phyloP scores from a whole-genome alignment of 169 alveolate species.

The Plasmodium sp. region DNA sequence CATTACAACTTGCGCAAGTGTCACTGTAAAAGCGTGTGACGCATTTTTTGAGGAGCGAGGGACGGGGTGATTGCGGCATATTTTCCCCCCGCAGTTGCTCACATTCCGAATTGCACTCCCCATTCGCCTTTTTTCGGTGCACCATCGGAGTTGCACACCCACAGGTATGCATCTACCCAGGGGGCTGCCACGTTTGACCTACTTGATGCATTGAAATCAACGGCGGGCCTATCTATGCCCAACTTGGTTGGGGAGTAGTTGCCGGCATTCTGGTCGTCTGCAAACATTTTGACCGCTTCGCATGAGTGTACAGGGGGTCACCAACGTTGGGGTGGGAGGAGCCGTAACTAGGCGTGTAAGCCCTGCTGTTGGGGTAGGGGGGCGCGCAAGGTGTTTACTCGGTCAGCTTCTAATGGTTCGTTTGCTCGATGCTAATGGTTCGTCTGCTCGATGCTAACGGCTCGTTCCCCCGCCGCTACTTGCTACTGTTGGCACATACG shows the following conservation, averaged over 20 bases:
- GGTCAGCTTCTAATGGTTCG: too few species aligned
- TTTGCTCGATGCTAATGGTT: too few species aligned
- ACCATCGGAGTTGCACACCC: not conserved
- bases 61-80: not conserved
- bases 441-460: not conserved
- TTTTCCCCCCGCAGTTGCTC: not conserved
- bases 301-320: not conserved
- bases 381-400: not conserved
- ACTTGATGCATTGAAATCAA: conserved; percentile 68
- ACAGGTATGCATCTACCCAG: not conserved
- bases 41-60: not conserved
- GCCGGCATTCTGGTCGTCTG: conserved; percentile 40
- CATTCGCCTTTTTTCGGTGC: not conserved
- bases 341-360: not conserved
- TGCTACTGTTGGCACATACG: not conserved
- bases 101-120: not conserved
- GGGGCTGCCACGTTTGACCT: not conserved
- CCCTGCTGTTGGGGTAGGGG: not conserved
- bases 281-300: conserved; percentile 21
- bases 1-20: not conserved
- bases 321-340: not conserved
- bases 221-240: conserved; percentile 72
- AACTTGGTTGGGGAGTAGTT: conserved; percentile 50
- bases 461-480: not conserved
- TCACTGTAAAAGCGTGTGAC: not conserved